phyloP scores from a whole-genome alignment of 257 asterid genomes.

The Primulina huaijiensis region DNA sequence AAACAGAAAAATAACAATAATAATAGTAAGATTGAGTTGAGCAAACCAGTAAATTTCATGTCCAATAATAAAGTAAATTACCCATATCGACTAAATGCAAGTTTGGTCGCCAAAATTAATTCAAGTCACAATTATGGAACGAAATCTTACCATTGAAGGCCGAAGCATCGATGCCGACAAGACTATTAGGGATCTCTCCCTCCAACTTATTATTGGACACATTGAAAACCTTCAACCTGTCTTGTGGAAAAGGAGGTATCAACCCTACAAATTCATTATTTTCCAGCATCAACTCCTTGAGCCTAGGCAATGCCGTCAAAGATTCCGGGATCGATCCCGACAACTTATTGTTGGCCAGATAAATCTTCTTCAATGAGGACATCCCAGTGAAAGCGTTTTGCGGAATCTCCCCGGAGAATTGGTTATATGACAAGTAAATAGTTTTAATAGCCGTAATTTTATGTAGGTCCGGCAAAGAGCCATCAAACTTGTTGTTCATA shows the following conservation, averaged over 20 bases:
- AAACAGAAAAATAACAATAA: background rate
- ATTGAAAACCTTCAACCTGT: slow-evolving; percentile 34
- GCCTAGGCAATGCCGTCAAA: slow-evolving; percentile 41
- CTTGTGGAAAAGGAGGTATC: slow-evolving; percentile 46
- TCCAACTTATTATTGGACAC: slow-evolving; percentile 48
- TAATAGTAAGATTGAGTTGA: background rate
- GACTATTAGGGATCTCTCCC: slow-evolving; percentile 59
- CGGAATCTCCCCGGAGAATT: slow-evolving; percentile 53
- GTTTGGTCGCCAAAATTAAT: too few species aligned
- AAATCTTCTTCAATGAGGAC: slow-evolving; percentile 57
- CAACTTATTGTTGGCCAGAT: slow-evolving; percentile 54
- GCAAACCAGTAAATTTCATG: background rate
- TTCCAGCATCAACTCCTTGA: slow-evolving; percentile 54
- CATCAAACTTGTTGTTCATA: slow-evolving; percentile 54
- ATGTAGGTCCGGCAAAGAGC: slow-evolving; percentile 50
- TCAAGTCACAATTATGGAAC: background rate
- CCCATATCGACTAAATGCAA: too few species aligned
- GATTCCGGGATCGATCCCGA: slow-evolving; percentile 57
- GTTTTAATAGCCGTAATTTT: slow-evolving; percentile 36
- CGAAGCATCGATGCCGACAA: slow-evolving; percentile 35
- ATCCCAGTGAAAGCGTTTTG: slow-evolving; percentile 44
- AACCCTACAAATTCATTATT: slow-evolving; percentile 54
- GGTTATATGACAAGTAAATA: slow-evolving; percentile 51
- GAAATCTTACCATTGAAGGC: slow-evolving; percentile 46
- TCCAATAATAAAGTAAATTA: background rate